phyloP scores from a whole-genome alignment of 2,329 filamentous ascomycete species.

The Nigrospora osmanthi region DNA sequence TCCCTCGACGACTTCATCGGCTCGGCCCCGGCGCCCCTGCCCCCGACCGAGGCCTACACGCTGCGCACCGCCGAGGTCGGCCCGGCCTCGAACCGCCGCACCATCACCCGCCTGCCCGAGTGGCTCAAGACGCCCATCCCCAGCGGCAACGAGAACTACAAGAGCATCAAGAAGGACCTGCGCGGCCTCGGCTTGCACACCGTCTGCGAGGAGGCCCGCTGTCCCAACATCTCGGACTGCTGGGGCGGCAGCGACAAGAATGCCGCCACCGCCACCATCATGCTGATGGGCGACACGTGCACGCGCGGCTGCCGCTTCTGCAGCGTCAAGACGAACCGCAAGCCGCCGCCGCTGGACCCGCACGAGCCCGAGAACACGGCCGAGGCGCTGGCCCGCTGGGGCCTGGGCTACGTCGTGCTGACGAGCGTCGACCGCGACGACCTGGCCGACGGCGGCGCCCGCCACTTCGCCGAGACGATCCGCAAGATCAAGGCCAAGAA shows the following conservation, averaged over 20 bases:
- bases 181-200: conserved; percentile 86
- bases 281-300: conserved; percentile 98
- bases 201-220: conserved; percentile 94
- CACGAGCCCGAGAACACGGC: conserved; percentile 97
- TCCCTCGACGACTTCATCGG: conserved; percentile 51
- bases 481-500: conserved; percentile 84
- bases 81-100: conserved; percentile 52
- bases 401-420: conserved; percentile 89
- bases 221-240: conserved; percentile 96
- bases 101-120: conserved; percentile 69
- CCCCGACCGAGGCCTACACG: conserved; percentile 48
- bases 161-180: conserved; percentile 90
- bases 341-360: conserved; percentile 73
- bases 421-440: conserved; percentile 94
- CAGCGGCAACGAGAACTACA: conserved; percentile 71
- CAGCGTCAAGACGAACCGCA: conserved; percentile 82
- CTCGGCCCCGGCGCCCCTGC: conserved; percentile 31
- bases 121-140: conserved; percentile 98
- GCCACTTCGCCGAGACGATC: conserved; percentile 90
- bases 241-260: conserved; percentile 89
- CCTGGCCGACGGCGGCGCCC: conserved; percentile 76
- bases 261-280: conserved; percentile 93
- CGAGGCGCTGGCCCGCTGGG: conserved; percentile 88
- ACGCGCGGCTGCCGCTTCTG: conserved; percentile 96
- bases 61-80: conserved; percentile 58